A percentile compares a stretch with the other conserved stretches of the same genome.
Evolutionary conservation across 1,284 basidiomycete species (phyloP).

Genomic region (Cutaneotrichosporon sp.): DNA sequence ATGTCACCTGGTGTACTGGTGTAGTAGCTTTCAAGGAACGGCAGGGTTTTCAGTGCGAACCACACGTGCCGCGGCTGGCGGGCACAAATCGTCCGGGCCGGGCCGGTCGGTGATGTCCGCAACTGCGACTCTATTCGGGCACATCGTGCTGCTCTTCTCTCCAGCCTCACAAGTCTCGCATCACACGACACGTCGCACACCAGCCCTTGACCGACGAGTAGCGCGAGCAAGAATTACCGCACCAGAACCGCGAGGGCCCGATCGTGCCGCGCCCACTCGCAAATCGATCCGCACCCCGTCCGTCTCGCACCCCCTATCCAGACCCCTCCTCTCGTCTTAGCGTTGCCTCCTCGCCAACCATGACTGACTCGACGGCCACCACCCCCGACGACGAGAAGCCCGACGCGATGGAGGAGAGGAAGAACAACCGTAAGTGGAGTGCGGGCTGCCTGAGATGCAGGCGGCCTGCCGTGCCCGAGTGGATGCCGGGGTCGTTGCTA

Average conservation of each 20-base stretch:
- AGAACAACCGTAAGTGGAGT: slow-evolving; percentile 8
- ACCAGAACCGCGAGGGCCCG: background rate
- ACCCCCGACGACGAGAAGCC: slow-evolving; percentile 5
- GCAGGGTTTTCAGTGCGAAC: no score
- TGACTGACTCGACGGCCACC: background rate
- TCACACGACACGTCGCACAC: background rate
- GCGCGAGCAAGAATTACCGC: background rate
- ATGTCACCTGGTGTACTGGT: background rate
- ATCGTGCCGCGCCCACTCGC: no score
- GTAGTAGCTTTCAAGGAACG: background rate
- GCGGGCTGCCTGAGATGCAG: no score
- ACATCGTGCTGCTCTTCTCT: background rate
- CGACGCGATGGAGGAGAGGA: slow-evolving; percentile 1
- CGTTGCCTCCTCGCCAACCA: background rate
- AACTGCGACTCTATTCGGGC: no score
- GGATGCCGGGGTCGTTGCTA: background rate
- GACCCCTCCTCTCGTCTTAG: background rate
- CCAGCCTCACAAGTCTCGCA: background rate
- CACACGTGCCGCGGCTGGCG: background rate
- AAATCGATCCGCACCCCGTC: background rate
- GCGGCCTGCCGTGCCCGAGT: background rate
- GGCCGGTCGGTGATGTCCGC: background rate
- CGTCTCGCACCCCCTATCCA: background rate
- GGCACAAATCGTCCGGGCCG: background rate
- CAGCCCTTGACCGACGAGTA: no score